These are phyloP conservation scores for Neohortaea acidophila DNA, from an alignment of 495 filamentous ascomycete species.

Conservation along the genomic window DNA sequence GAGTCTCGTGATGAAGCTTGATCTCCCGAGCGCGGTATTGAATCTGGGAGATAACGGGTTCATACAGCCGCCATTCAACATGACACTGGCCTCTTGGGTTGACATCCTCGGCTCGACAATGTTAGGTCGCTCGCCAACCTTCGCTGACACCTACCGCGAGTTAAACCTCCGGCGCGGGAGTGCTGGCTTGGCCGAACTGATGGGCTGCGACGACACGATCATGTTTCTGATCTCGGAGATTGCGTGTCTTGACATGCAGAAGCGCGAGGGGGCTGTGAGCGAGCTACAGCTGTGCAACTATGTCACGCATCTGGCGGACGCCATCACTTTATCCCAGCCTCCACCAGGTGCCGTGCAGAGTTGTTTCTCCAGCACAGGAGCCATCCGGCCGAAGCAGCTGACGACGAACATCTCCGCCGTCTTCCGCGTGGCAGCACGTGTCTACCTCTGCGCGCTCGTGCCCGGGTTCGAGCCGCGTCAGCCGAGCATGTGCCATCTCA, in stretches of 20 bases:
- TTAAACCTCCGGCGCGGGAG: constrained; percentile 64
- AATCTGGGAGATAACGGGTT: constrained; percentile 38
- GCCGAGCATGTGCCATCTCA: constrained; percentile 52
- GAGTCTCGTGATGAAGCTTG: constrained; percentile 67
- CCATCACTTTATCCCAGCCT: constrained; percentile 66
- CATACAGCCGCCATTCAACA: constrained; percentile 72
- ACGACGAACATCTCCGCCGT: constrained; percentile 73
- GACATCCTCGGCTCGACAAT: constrained; percentile 93
- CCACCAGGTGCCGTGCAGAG: constrained; percentile 19
- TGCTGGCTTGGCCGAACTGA: constrained; percentile 74
- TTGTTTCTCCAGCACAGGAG: constrained; percentile 41
- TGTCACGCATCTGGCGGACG: constrained; percentile 62
- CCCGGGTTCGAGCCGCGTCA: constrained; percentile 67
- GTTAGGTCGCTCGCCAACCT: constrained; percentile 66
- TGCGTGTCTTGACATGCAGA: constrained; percentile 81
- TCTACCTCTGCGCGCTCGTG: constrained; percentile 88
- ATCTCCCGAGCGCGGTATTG: constrained; percentile 51
- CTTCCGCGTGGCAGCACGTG: constrained; percentile 81
- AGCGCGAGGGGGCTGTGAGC: constrained; percentile 64
- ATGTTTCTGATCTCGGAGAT: constrained; percentile 99
- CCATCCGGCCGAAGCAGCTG: constrained; percentile 66
- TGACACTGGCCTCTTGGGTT: constrained; percentile 90
- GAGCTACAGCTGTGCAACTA: constrained; percentile 72
- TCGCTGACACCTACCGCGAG: constrained; percentile 81
- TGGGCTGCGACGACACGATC: constrained; percentile 94